Conservation (phyloP, 1,284 basidiomycete genomes). For the Erythrobasidium hasegawianum region DNA sequence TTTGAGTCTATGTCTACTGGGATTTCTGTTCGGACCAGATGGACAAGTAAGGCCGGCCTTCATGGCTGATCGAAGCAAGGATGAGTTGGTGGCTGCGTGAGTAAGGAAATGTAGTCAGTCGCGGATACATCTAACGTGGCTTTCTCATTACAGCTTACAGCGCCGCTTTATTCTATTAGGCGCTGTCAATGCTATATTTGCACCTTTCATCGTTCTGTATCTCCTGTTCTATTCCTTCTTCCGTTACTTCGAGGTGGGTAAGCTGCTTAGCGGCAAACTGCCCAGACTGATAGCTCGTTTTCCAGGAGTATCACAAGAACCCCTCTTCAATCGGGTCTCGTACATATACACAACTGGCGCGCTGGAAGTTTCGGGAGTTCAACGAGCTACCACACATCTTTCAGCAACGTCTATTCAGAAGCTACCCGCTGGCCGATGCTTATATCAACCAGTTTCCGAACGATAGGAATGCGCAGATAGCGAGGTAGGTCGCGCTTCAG, state of each 20-base stretch:
- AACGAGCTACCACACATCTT: constrained; percentile 96
- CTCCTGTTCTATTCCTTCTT: constrained; percentile 98
- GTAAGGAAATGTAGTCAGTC: constrained; percentile 43
- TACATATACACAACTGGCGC: constrained; percentile 87
- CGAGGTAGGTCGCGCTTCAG: constrained; percentile 61
- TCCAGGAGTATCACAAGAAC: constrained; percentile 95
- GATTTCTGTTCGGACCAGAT: constrained; percentile 81
- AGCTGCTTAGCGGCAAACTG: neutral
- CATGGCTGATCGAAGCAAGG: constrained; percentile 73
- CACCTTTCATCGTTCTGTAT: constrained; percentile 96
- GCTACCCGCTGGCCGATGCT: constrained; percentile 82
- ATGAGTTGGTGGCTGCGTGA: constrained; percentile 75
- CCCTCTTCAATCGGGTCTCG: constrained; percentile 88
- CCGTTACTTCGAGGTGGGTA: constrained; percentile 86
- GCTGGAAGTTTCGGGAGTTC: constrained; percentile 99
- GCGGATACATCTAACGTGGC: neutral
- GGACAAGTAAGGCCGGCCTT: constrained; percentile 88
- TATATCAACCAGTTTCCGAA: constrained; percentile 98
- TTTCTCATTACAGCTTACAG: constrained; percentile 58
- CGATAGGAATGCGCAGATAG: constrained; percentile 79
- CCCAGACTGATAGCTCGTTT: neutral
- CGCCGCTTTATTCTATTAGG: constrained; percentile 94
- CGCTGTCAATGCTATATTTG: constrained; percentile 86
- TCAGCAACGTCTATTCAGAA: constrained; percentile 74
- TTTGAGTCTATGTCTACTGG: constrained; percentile 86